Percentiles rank a stretch among this genome's conserved stretches.
Evolutionary conservation across 495 filamentous ascomycete genomes (phyloP).

Genomic region (Margaritispora aquatica): DNA sequence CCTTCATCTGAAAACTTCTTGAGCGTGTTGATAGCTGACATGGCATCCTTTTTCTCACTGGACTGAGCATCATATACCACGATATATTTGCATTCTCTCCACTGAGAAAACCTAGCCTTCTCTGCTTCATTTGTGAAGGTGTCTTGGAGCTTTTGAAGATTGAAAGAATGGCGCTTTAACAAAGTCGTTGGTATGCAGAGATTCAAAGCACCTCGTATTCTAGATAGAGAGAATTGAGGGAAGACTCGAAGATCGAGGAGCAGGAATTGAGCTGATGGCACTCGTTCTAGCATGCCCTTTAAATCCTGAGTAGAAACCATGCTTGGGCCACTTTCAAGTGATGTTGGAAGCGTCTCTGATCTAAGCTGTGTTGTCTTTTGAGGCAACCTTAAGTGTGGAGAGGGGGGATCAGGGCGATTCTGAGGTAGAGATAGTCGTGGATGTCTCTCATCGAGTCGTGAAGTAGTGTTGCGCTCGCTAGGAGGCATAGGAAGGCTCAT

Average conservation of each 20-base stretch:
- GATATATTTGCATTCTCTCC: slow-evolving; percentile 67
- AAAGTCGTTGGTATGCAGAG: slow-evolving; percentile 94
- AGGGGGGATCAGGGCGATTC: slow-evolving; percentile 19
- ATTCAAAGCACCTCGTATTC: slow-evolving; percentile 75
- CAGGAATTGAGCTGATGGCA: slow-evolving; percentile 50
- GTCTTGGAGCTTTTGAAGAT: slow-evolving; percentile 79
- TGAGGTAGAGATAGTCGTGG: slow-evolving; percentile 40
- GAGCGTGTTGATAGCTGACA: slow-evolving; percentile 70
- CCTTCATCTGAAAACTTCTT: slow-evolving; percentile 88
- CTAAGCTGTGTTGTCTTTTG: slow-evolving; percentile 28
- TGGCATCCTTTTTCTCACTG: slow-evolving; percentile 67
- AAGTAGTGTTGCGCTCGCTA: slow-evolving; percentile 23
- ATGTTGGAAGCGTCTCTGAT: slow-evolving; percentile 51
- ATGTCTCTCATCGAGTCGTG: slow-evolving; percentile 41
- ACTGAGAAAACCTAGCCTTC: slow-evolving; percentile 66
- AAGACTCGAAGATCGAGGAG: slow-evolving; percentile 87
- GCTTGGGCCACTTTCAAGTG: slow-evolving; percentile 38
- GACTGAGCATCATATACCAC: slow-evolving; percentile 84
- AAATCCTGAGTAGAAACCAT: slow-evolving; percentile 62
- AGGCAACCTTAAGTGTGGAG: slow-evolving; percentile 9
- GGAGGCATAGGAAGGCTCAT: slow-evolving; percentile 26
- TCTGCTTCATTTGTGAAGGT: slow-evolving; percentile 77
- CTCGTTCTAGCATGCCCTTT: slow-evolving; percentile 55
- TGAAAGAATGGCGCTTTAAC: slow-evolving; percentile 85
- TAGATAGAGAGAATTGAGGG: slow-evolving; percentile 69